Base-by-base conservation (phyloP, 164 flowering plant species). In the Tetrastigma voinierianum region DNA sequence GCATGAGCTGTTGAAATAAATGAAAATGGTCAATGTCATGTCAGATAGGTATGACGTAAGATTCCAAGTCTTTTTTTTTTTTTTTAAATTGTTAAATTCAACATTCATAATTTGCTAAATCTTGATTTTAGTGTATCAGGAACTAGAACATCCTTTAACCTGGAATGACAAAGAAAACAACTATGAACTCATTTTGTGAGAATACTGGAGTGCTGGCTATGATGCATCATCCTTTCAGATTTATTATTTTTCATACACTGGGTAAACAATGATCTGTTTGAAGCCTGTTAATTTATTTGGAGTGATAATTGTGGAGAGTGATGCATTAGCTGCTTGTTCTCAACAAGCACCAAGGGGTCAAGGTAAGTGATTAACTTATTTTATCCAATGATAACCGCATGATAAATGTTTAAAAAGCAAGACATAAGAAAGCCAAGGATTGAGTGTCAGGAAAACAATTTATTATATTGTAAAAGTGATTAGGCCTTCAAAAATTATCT, bases 131-230 rank as follows among this genome's bases (percentile, higher is more conserved):
- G 47, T 77, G 51, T 78, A 61, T 61, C 88, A 91, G 97, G 97
- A 91, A 78, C 66, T 91, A 67, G 91, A 91, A 62, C 76, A 86
- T 79, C 97, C 97, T 2, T 67, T 89, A 62, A 85, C 89, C 64
- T 86, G 88, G 23, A 89, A 89, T 78, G 96, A 89, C 66, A 91
- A 89, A 81, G 89, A 91, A 77, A 81, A 81, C 89, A 64, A 85
- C 82, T 66, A 67, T 84, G 82, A 74, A 74, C 61, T 67, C 81
- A n/a, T 3, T 85, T 91, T 47, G 81, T 85, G 55, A 81, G 61
- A 79, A 72, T 88, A 66, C 70, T 89, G 80, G 96, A 89, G n/a
- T n/a, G 88, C 65, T 84, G 64, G 85, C 92, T 64, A 62, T 89
- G 10, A 59, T 73, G 80, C 80, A 67, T 18, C n/a, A 3, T 13